Percentiles rank a stretch among this genome's conserved stretches.
Conservation (phyloP, 495 filamentous ascomycete species). For the Lentithecium fluviatile region DNA sequence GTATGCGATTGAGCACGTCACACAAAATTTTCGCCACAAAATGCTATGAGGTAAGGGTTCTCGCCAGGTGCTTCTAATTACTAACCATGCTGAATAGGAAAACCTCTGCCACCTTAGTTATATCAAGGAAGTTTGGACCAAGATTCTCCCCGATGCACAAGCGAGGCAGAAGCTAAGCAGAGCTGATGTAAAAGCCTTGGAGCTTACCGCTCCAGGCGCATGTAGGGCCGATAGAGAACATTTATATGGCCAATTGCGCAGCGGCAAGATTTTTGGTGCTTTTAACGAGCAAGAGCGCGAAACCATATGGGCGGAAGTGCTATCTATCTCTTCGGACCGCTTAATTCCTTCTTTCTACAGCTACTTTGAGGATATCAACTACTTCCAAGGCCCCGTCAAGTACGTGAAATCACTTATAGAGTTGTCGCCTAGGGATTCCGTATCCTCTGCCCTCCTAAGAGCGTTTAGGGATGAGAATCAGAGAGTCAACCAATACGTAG, state of each 20-base stretch:
- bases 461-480: constrained; percentile 5
- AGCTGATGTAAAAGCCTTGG: constrained; percentile 10
- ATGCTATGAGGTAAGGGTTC: constrained; percentile 11
- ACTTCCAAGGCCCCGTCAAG: constrained; percentile 2
- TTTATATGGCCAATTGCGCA: constrained; percentile 3
- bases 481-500: background rate
- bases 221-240: background rate
- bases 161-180: constrained; percentile 1
- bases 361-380: constrained; percentile 7
- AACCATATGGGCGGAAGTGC: background rate
- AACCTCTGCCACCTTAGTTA: constrained; percentile 1
- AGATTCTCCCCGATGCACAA: background rate
- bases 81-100: constrained; percentile 3
- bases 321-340: constrained; percentile 2
- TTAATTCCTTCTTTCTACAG: constrained; percentile 13
- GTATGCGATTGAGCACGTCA: constrained; percentile 8
- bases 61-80: constrained; percentile 1
- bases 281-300: constrained; percentile 3
- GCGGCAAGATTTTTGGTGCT: constrained; percentile 3
- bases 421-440: background rate
- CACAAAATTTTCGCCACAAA: constrained; percentile 14
- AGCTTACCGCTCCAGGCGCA: constrained; percentile 10
- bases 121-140: constrained; percentile 5
- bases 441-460: constrained; percentile 3
- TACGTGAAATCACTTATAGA: constrained; percentile 6